phyloP scores from a whole-genome alignment of 805 yeast genomes.

The Wickerhamomyces bovis region DNA sequence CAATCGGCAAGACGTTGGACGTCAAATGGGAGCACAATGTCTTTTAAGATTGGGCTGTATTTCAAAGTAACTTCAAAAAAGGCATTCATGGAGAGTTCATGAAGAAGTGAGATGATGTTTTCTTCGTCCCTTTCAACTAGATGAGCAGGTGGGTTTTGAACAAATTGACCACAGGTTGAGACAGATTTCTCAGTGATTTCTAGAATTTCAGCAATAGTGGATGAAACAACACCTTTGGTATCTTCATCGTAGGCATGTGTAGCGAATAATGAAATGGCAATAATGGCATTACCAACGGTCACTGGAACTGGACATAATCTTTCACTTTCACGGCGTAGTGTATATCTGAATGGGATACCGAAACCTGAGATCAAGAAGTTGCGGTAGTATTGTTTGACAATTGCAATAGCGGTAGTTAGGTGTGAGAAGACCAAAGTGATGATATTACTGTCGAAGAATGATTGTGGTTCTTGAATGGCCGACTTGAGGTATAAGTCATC shows the following conservation, averaged over 20 bases:
- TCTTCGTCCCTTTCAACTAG: constrained; percentile 20
- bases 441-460: constrained; percentile 17
- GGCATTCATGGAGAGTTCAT: constrained; percentile 58
- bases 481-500: constrained; percentile 10
- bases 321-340: constrained; percentile 42
- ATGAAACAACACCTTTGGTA: constrained; percentile 45
- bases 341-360: constrained; percentile 26
- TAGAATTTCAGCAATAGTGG: constrained; percentile 52
- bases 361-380: constrained; percentile 21
- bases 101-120: constrained; percentile 48
- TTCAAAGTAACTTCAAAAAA: constrained; percentile 59
- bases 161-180: constrained; percentile 43
- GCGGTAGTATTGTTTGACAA: constrained; percentile 11
- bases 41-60: constrained; percentile 59
- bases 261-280: constrained; percentile 52
- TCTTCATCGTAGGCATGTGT: constrained; percentile 62
- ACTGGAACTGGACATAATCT: constrained; percentile 55
- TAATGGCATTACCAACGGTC: constrained; percentile 61
- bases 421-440: constrained; percentile 9
- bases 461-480: constrained; percentile 3
- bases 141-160: constrained; percentile 28
- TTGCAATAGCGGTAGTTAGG: constrained; percentile 1
- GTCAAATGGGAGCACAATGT: constrained; percentile 53
- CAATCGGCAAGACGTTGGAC: constrained; percentile 66
- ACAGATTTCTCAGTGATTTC: constrained; percentile 57